phyloP scores from a whole-genome alignment of 1,284 basidiomycete species.

The Fereydounia khargensis region DNA sequence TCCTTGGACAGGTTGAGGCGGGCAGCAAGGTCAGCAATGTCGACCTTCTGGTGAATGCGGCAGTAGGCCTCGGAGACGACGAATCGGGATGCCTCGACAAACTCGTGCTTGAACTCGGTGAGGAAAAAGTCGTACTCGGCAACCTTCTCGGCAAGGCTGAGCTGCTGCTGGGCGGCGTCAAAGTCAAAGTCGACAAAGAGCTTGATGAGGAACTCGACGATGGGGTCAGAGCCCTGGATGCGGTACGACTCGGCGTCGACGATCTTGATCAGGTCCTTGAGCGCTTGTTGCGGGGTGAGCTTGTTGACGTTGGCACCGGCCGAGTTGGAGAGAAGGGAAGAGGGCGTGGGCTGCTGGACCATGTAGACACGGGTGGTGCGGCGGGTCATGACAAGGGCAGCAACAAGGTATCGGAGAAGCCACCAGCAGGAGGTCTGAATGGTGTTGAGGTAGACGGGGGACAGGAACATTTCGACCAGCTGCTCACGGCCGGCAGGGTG shows the following conservation, averaged over 20 bases:
- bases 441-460: constrained; percentile 93
- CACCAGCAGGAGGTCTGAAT: constrained; percentile 95
- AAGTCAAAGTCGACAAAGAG: constrained; percentile 92
- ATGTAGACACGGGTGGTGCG: constrained; percentile 60
- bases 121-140: constrained; percentile 93
- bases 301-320: constrained; percentile 36
- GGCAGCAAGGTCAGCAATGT: constrained; percentile 91
- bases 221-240: constrained; percentile 82
- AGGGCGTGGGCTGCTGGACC: constrained; percentile 35
- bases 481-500: constrained; percentile 87
- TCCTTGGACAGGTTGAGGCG: constrained; percentile 85
- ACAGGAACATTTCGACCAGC: constrained; percentile 92
- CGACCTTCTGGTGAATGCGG: constrained; percentile 91
- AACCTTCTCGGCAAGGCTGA: constrained; percentile 76
- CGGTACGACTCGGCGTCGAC: constrained; percentile 54
- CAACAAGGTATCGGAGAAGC: constrained; percentile 90
- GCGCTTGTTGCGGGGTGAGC: constrained; percentile 48
- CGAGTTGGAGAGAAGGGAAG: constrained; percentile 27
- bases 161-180: constrained; percentile 78
- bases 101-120: constrained; percentile 81
- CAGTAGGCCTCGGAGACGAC: constrained; percentile 96
- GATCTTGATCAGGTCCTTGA: constrained; percentile 52
- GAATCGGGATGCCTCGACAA: constrained; percentile 92
- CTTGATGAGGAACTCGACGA: constrained; percentile 88
- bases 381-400: constrained; percentile 86